phyloP scores from a whole-genome alignment of 768 basidiomycete genomes.

The Lentinula sp. region DNA sequence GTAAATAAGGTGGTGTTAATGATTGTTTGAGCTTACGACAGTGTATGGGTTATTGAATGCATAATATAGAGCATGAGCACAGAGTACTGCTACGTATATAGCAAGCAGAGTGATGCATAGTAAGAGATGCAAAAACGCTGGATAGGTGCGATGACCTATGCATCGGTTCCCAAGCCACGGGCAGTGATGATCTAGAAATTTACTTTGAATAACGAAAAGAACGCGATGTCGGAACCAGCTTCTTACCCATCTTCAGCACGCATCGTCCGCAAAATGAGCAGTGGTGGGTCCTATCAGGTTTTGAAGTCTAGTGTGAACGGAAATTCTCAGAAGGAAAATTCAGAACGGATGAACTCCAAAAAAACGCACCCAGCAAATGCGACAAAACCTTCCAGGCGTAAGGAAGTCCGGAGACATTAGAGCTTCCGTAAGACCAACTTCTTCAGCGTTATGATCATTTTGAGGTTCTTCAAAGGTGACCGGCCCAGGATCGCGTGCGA shows the following conservation, averaged over 20 bases:
- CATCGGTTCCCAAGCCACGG: constrained; percentile 78
- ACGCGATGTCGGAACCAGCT: constrained; percentile 4
- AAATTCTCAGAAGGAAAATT: neutral
- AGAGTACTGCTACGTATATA: constrained; percentile 51
- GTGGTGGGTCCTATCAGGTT: constrained; percentile 78
- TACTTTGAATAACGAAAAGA: neutral
- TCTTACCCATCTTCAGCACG: constrained; percentile 78
- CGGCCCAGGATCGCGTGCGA: constrained; percentile 72
- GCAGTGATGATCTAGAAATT: constrained; percentile 70
- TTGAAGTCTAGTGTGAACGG: constrained; percentile 40
- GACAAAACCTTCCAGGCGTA: constrained; percentile 64
- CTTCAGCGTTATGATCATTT: constrained; percentile 23
- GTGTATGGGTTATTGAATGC: constrained; percentile 57
- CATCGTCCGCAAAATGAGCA: constrained; percentile 72
- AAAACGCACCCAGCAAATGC: constrained; percentile 58
- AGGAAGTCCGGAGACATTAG: constrained; percentile 46
- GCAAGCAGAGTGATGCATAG: constrained; percentile 56
- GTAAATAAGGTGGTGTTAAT: neutral
- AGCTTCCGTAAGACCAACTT: constrained; percentile 53
- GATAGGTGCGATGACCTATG: constrained; percentile 79
- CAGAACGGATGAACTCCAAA: neutral
- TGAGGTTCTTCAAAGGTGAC: constrained; percentile 27
- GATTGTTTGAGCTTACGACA: constrained; percentile 41
- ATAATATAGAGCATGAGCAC: constrained; percentile 48
- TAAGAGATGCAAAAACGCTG: constrained; percentile 78